phyloP scores from a whole-genome alignment of 2,329 filamentous ascomycete genomes.

The Penicillium sp. region DNA sequence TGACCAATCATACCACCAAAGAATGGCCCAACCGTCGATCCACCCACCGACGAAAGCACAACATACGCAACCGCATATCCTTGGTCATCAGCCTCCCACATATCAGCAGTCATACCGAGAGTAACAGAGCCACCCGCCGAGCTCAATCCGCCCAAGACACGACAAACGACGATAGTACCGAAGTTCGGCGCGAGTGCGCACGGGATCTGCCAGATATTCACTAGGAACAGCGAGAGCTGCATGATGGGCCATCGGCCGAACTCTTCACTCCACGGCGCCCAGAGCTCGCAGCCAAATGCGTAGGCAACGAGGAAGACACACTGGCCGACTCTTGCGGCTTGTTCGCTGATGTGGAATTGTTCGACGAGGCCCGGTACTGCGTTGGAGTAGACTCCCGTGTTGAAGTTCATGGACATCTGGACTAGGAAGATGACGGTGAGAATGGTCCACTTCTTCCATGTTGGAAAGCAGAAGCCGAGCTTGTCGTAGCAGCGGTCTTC shows the following conservation, averaged over 20 bases:
- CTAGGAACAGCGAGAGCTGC: conserved; percentile 70
- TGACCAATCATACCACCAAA: conserved; percentile 58
- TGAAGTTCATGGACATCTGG: conserved; percentile 79
- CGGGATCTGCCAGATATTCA: conserved; percentile 76
- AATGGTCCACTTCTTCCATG: conserved; percentile 71
- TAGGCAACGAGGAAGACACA: conserved; percentile 78
- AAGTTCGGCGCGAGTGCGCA: conserved; percentile 74
- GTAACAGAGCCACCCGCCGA: conserved; percentile 74
- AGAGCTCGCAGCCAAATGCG: conserved; percentile 83
- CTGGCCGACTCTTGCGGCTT: conserved; percentile 70
- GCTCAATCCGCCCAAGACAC: conserved; percentile 68
- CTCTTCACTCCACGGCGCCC: conserved; percentile 86
- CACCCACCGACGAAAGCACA: conserved; percentile 76
- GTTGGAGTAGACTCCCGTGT: conserved; percentile 72
- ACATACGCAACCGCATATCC: conserved; percentile 76
- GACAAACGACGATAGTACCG: conserved; percentile 66
- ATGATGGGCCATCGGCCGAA: conserved; percentile 77
- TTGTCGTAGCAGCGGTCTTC: conserved; percentile 64
- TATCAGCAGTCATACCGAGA: conserved; percentile 72
- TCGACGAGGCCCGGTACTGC: conserved; percentile 66
- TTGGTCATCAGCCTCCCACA: conserved; percentile 70
- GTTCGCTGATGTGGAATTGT: conserved; percentile 67
- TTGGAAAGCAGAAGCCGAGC: conserved; percentile 62
- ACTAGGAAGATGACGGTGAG: conserved; percentile 71
- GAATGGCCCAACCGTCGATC: conserved; percentile 63